phyloP scores from a whole-genome alignment of 2,329 filamentous ascomycete species.

The Plenodomus biglobosus region DNA sequence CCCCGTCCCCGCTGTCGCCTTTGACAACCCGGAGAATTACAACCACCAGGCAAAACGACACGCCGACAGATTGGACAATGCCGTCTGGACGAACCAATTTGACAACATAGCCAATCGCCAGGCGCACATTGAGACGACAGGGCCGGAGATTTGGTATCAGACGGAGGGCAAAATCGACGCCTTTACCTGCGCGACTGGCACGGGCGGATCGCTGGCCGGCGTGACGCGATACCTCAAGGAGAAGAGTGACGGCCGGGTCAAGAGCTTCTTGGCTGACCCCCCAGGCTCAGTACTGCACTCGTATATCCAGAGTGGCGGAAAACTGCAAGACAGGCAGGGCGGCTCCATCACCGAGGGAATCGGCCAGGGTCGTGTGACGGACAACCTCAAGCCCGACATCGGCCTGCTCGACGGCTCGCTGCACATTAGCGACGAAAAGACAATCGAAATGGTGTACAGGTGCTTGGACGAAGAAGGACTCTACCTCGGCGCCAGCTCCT shows the following conservation, averaged over 20 bases:
- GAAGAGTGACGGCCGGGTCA: constrained; percentile 72
- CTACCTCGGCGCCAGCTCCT: constrained; percentile 91
- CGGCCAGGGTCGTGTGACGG: constrained; percentile 93
- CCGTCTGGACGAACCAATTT: constrained; percentile 99
- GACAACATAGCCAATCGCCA: constrained; percentile 93
- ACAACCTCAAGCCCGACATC: constrained; percentile 86
- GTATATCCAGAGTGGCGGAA: constrained; percentile 83
- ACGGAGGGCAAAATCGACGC: constrained; percentile 83
- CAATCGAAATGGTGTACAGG: constrained; percentile 95
- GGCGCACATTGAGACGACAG: constrained; percentile 95
- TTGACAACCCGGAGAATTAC: constrained; percentile 94
- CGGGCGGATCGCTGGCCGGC: constrained; percentile 86
- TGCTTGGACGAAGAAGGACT: constrained; percentile 94
- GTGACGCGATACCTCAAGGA: constrained; percentile 88
- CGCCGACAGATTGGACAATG: constrained; percentile 81
- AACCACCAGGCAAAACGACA: constrained; percentile 93
- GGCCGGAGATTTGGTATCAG: constrained; percentile 96
- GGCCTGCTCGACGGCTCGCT: constrained; percentile 81
- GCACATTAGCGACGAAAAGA: constrained; percentile 87
- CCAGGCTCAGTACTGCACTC: constrained; percentile 91
- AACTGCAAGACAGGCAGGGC: constrained; percentile 76
- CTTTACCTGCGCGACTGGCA: constrained; percentile 94
- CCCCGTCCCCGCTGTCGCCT: constrained; percentile 92
- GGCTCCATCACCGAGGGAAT: constrained; percentile 97
- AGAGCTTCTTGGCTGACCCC: constrained; percentile 88